A percentile compares a stretch with the other conserved stretches of the same genome.
These are phyloP conservation scores for Sanghuangporus sanghuang DNA, from an alignment of 1,284 basidiomycete genomes.

Conservation along the genomic window DNA sequence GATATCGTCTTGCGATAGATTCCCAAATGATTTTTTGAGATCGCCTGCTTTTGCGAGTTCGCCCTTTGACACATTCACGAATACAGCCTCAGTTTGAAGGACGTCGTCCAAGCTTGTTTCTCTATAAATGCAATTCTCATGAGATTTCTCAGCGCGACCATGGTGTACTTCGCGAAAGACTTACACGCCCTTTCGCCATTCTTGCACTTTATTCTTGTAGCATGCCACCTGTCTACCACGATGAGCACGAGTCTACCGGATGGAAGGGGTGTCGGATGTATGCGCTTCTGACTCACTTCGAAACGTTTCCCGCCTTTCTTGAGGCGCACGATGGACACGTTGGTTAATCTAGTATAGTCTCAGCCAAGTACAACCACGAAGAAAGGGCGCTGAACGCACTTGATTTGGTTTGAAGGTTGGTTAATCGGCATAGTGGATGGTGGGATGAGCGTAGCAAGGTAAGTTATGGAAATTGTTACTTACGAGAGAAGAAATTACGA, in stretches of 20 bases:
- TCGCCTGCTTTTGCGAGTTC: constrained; percentile 88
- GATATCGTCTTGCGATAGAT: constrained; percentile 65
- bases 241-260: constrained; percentile 8
- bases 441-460: constrained; percentile 4
- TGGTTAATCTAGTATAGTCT: constrained; percentile 71
- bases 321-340: constrained; percentile 92
- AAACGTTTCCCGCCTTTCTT: constrained; percentile 98
- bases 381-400: constrained; percentile 38
- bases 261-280: background rate
- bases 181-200: constrained; percentile 90
- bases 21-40: constrained; percentile 88
- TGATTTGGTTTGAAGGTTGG: constrained; percentile 85
- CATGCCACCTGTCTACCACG: constrained; percentile 81
- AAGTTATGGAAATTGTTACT: background rate
- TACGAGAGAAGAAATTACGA: constrained; percentile 2
- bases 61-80: constrained; percentile 95
- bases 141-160: background rate
- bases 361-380: constrained; percentile 2
- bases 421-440: constrained; percentile 50
- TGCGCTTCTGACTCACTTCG: constrained; percentile 53
- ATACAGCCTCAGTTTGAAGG: constrained; percentile 94
- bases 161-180: constrained; percentile 25
- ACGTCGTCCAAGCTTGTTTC: constrained; percentile 96
- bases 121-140: constrained; percentile 32
- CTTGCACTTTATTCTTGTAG: constrained; percentile 99